phyloP scores from a whole-genome alignment of 1,284 basidiomycete species.

The Cryptococcus jaspeensis region DNA sequence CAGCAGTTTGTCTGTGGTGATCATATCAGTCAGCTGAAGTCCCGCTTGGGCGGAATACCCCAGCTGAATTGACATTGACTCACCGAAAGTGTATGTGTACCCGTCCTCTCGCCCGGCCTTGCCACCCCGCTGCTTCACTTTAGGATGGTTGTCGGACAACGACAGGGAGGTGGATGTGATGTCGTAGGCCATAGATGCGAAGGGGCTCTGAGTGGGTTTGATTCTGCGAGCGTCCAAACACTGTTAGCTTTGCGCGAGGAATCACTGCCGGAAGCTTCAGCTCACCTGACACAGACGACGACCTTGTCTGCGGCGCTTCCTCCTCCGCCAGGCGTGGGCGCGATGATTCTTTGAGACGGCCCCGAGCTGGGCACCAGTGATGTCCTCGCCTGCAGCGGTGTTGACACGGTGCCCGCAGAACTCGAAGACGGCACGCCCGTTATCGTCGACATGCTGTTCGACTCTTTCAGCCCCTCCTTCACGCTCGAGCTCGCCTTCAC shows the following conservation, averaged over 20 bases:
- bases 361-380: constrained; percentile 5
- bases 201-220: constrained; percentile 43
- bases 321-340: background rate
- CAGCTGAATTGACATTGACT: constrained; percentile 15
- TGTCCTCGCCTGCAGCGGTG: constrained; percentile 11
- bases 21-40: background rate
- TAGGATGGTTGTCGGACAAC: constrained; percentile 46
- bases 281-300: constrained; percentile 48
- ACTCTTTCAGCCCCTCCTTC: constrained; percentile 23
- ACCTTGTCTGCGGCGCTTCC: constrained; percentile 37
- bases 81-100: constrained; percentile 49
- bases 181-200: constrained; percentile 41
- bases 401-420: constrained; percentile 2
- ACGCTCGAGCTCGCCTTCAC: constrained; percentile 27
- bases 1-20: constrained; percentile 47
- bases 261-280: constrained; percentile 2
- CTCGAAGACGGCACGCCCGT: background rate
- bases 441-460: constrained; percentile 4
- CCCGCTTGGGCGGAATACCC: background rate
- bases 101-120: constrained; percentile 48
- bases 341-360: background rate
- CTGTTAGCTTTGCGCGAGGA: background rate
- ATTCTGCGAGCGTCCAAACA: constrained; percentile 24
- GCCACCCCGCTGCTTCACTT: constrained; percentile 47
- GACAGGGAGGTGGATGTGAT: constrained; percentile 36